Evolutionary conservation across 2,329 filamentous ascomycete genomes (phyloP).

Genomic region (Trichoderma polysporum): DNA sequence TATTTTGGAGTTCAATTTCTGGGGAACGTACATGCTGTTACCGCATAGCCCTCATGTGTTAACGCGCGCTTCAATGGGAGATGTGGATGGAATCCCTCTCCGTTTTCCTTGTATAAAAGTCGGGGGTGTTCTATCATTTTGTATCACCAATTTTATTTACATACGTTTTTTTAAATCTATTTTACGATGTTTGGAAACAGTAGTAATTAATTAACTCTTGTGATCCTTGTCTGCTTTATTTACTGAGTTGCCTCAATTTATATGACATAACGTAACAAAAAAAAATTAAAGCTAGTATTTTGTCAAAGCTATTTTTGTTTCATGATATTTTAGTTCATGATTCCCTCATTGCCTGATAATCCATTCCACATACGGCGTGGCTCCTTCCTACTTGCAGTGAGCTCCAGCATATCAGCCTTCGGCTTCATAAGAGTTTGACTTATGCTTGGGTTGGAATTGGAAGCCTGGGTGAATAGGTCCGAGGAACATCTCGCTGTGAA

Average conservation of each 20-base stretch:
- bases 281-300: neutral
- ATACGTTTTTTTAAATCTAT: neutral
- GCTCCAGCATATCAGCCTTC: slow-evolving; percentile 52
- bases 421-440: slow-evolving; percentile 85
- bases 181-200: slow-evolving; percentile 1
- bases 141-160: slow-evolving; percentile 9
- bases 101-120: slow-evolving; percentile 12
- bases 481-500: slow-evolving; percentile 87
- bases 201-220: neutral
- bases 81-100: neutral
- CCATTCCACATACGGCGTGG: neutral
- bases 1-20: neutral
- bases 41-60: slow-evolving; percentile 12
- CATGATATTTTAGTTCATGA: too few species aligned
- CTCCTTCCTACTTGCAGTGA: neutral
- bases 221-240: neutral
- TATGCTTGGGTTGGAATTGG: slow-evolving; percentile 96
- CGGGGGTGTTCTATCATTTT: neutral
- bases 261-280: neutral
- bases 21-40: neutral
- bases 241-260: neutral
- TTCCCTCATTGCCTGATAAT: neutral
- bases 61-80: neutral
- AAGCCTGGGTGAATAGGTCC: slow-evolving; percentile 88
- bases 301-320: neutral